These are phyloP conservation scores for Capniomyces stellatus DNA, from an alignment of 371 early-diverging fungal genomes.

Conservation along the genomic window DNA sequence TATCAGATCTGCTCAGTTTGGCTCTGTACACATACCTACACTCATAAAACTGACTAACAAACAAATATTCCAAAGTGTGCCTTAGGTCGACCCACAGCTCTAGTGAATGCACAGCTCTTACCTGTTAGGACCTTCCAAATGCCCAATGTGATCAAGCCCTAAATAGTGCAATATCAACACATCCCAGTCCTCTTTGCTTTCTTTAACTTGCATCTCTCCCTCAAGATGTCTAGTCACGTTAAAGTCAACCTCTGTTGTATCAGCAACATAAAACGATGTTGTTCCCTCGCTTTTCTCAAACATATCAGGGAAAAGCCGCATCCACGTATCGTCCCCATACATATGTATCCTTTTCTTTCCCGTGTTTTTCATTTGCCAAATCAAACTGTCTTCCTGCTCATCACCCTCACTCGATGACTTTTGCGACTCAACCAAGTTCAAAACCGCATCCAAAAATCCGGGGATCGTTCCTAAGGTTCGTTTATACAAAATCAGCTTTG, in stretches of 20 bases:
- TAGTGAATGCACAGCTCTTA: too few species aligned
- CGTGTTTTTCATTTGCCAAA: slow-evolving; percentile 39
- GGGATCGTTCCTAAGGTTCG: slow-evolving; percentile 36
- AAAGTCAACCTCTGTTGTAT: slow-evolving; percentile 55
- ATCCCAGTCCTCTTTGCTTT: slow-evolving; percentile 47
- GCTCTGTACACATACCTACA: too few species aligned
- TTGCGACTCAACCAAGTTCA: slow-evolving; percentile 71
- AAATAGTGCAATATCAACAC: slow-evolving; percentile 76
- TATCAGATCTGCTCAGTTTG: too few species aligned
- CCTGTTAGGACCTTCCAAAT: slow-evolving; percentile 63
- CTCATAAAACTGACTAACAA: too few species aligned
- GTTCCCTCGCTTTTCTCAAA: slow-evolving; percentile 51
- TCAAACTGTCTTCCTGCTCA: slow-evolving; percentile 48
- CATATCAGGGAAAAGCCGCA: slow-evolving; percentile 50
- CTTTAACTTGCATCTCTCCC: slow-evolving; percentile 25
- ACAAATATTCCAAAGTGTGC: too few species aligned
- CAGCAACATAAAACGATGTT: slow-evolving; percentile 61
- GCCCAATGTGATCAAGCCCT: slow-evolving; percentile 91
- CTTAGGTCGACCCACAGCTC: too few species aligned
- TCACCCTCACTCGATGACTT: slow-evolving; percentile 37
- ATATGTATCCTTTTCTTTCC: slow-evolving; percentile 42
- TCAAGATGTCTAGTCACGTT: slow-evolving; percentile 65
- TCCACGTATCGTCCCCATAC: slow-evolving; percentile 97
- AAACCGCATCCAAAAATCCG: slow-evolving; percentile 52
- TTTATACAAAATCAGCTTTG: too few species aligned